Evolutionary conservation across 2,329 filamentous ascomycete species (phyloP), one percentile per base, ranked within the genome.

Genomic region (Pyricularia grisea): DNA sequence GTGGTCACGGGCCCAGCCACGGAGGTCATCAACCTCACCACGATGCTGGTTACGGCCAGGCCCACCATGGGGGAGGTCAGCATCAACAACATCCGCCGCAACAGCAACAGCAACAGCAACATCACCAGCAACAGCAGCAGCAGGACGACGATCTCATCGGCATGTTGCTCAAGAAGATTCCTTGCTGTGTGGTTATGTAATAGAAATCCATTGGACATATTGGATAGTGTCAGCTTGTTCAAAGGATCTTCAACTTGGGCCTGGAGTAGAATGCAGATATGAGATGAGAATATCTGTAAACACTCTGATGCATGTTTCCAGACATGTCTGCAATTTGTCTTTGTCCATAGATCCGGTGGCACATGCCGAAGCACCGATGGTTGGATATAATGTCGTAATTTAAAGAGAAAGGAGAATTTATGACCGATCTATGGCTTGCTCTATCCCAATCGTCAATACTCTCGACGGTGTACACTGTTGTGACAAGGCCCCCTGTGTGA

Each of bases 141-240:
- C 82, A 88, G 72, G 76, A 87, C 68, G 87, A 86, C 73, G 81
- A 90, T 73, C 74, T 88, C 72, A 83, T 88, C 72, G 86, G 58
- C 72, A 87, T 87, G 76, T 76, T 87, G 36, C 75, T 92, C 73
- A 85, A 86, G 75, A 88, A 88, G 79, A 76, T 93, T 77, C 88
- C 88, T 77, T 94, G 91, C 79, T 94, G 91, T 81, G 81, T 87
- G 58, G 86, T 94, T 74, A 94, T 94, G 91, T 94, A 81, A 81
- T 68, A 67, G 42, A 61, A 10, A 27, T 61, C 58, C 58, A 27
- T 27, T 27, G 23, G 20, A 58, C 11, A 11, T 17, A 27, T 61
- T 27, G 58, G 5, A 27, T 61, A 61, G n/a, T 4, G 58, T 61
- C 23, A 61, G n/a, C 11, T 12, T 25, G 12, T n/a, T 61, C 58